Base-by-base conservation (phyloP, 116 monocot species). In the Posidonia oceanica region DNA sequence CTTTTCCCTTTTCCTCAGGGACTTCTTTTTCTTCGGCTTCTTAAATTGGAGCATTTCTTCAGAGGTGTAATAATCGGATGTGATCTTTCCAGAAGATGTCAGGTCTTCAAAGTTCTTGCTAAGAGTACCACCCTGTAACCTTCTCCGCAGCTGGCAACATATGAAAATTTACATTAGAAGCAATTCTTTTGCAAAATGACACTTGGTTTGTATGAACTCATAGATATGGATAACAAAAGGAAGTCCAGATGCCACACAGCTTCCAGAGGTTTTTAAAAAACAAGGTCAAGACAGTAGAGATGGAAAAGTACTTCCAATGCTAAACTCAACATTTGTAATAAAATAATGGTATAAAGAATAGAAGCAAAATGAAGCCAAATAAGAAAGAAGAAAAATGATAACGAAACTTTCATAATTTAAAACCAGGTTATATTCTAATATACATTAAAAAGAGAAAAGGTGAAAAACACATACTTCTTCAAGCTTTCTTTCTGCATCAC, bases 1-100 rank as follows among this genome's bases (percentile, higher is more conserved):
- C 69, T 85, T 91, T 40, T 91, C 91, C 71, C 78, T 86, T 81
- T 91, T 96, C 71, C 96, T 88, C 58, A 96, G 76, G 17, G 91
- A 86, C 67, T 96, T 96, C 80, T 96, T 96, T 74, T 89, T 96
- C 80, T 87, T 96, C 36, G 96, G 96, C 68, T 96, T 96, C 52
- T 87, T 96, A 75, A 96, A 96, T 61, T 85, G 85, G 73, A 96
- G 81, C 91, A 96, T 91, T 82, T 96, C 96, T 39, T 91, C 91
- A 57, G 81, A 67, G 48, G 96, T 89, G 71, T 79, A 96, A 69
- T 89, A 96, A 74, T 96, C 96, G 70, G 96, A 91, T 64, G 87
- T 78, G 64, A 36, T 71, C 67, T 86, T 88, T 22, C 69, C 78
- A 54, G 82, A 69, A 54, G 87, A 70, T 63, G 77, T 80, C 29